phyloP scores from a whole-genome alignment of 257 asterid genomes.

The Solanum etuberosum region DNA sequence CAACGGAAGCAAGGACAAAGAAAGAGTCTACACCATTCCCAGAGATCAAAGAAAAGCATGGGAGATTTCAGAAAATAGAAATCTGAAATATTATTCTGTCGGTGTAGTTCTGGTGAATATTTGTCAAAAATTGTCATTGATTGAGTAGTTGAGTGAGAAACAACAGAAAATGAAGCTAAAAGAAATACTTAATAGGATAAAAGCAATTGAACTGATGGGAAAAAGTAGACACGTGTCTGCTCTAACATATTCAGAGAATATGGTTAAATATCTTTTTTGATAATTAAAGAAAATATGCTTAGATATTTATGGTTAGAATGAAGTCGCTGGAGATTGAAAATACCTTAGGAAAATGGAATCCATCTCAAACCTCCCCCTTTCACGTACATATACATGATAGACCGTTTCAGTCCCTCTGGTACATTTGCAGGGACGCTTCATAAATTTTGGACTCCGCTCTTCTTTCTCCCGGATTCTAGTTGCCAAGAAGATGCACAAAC shows the following conservation, averaged over 20 bases:
- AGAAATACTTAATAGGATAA: neutral
- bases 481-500: slow-evolving; percentile 82
- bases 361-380: slow-evolving; percentile 81
- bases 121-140: neutral
- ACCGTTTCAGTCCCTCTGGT: slow-evolving; percentile 36
- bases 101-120: neutral
- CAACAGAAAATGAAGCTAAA: neutral
- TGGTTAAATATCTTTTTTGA: neutral
- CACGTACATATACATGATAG: slow-evolving; percentile 73
- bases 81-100: neutral
- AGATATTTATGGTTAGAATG: neutral
- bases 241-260: neutral
- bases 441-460: slow-evolving; percentile 42
- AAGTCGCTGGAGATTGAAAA: neutral
- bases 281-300: neutral
- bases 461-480: slow-evolving; percentile 56
- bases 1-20: neutral
- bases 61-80: neutral
- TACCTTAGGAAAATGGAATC: slow-evolving; percentile 86
- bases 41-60: neutral
- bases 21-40: neutral
- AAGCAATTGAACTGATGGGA: neutral
- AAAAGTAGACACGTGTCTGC: neutral
- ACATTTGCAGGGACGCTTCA: slow-evolving; percentile 92
- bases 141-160: neutral